A percentile compares a stretch with the other conserved stretches of the same genome.
phyloP scores from a whole-genome alignment of 306 rosid genomes.

The Fragaria nilgerrensis region DNA sequence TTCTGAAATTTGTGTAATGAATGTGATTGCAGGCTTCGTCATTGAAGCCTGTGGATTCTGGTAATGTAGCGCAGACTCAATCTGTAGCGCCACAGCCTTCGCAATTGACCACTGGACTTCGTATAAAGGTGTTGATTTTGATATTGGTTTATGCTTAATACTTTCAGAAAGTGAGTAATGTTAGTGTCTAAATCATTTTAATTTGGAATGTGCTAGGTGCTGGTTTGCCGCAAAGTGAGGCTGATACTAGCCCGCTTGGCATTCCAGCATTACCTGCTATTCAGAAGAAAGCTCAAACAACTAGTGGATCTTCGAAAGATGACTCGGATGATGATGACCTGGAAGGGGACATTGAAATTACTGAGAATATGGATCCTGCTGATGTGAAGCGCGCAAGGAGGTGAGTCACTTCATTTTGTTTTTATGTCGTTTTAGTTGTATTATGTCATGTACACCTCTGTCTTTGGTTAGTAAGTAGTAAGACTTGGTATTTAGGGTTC shows the following conservation, averaged over 20 bases:
- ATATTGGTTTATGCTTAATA: not conserved
- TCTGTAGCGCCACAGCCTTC: constrained; percentile 21
- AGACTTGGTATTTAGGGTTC: not conserved
- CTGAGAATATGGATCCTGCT: constrained; percentile 47
- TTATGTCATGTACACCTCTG: not conserved
- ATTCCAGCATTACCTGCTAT: constrained; percentile 41
- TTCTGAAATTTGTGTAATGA: not conserved
- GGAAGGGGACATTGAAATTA: constrained; percentile 51
- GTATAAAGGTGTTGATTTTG: constrained; percentile 16
- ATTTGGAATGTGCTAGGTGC: constrained; percentile 24
- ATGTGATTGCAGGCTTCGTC: constrained; percentile 35
- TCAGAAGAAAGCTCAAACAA: constrained; percentile 38
- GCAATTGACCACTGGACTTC: constrained; percentile 32
- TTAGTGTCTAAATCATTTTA: constrained; percentile 6
- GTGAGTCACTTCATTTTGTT: constrained; percentile 15
- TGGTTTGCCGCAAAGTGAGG: constrained; percentile 32
- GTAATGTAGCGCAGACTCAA: constrained; percentile 20
- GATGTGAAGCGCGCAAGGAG: constrained; percentile 59
- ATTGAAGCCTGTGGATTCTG: constrained; percentile 34
- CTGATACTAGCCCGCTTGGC: constrained; percentile 31
- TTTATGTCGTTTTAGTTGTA: constrained; percentile 1
- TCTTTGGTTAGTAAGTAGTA: not conserved
- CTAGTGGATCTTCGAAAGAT: constrained; percentile 59
- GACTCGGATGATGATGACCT: constrained; percentile 61
- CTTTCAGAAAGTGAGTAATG: not conserved